phyloP scores from a whole-genome alignment of 2,329 filamentous ascomycete genomes.

The Sporothrix schenckii region DNA sequence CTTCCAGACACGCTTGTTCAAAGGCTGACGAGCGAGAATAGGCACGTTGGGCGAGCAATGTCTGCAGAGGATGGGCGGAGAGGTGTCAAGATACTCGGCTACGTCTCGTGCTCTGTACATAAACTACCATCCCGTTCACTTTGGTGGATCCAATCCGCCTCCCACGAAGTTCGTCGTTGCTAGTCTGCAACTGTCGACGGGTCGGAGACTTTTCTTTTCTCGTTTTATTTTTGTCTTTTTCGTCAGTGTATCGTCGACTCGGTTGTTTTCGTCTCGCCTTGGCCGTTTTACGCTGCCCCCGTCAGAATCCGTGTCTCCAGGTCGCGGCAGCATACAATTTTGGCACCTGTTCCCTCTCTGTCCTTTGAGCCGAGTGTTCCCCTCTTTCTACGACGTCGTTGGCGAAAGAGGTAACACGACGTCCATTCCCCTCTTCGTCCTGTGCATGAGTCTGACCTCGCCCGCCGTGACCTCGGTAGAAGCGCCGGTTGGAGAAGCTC shows the following conservation, averaged over 20 bases:
- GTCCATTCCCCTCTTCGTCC: background rate
- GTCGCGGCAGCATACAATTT: background rate
- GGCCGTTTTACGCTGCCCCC: background rate
- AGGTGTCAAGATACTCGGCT: too few relatives aligned
- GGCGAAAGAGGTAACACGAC: background rate
- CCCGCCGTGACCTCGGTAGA: slow-evolving; percentile 23
- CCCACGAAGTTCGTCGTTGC: background rate
- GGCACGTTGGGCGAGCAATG: background rate
- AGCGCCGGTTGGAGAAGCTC: slow-evolving; percentile 26
- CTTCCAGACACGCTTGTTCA: background rate
- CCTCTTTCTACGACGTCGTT: background rate
- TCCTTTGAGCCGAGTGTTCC: slow-evolving; percentile 12
- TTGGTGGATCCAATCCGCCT: background rate
- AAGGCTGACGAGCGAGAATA: too few relatives aligned
- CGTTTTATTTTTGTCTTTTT: slow-evolving; percentile 16
- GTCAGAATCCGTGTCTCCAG: background rate
- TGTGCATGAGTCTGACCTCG: background rate
- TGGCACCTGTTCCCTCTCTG: background rate
- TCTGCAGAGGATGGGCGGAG: background rate
- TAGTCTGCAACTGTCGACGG: background rate
- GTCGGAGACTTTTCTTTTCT: slow-evolving; percentile 9
- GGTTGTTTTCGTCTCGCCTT: background rate
- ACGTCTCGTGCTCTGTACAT: background rate
- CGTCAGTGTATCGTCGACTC: background rate
- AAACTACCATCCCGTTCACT: background rate